phyloP scores from a whole-genome alignment of 768 basidiomycete genomes.

The Boletus barrowsii region DNA sequence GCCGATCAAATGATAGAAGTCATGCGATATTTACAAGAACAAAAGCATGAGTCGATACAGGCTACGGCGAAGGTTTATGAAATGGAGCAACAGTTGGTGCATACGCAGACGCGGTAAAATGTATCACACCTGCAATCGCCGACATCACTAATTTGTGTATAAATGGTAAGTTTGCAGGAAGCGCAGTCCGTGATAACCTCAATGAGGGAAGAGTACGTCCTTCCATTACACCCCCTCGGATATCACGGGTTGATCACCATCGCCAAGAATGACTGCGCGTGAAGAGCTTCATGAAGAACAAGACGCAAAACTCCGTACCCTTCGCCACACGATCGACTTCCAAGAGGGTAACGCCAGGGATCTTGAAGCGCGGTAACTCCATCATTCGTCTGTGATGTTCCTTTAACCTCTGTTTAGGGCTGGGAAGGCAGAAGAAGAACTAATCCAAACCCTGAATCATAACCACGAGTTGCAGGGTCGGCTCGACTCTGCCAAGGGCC shows the following conservation, averaged over 20 bases:
- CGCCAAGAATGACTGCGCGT: constrained; percentile 20
- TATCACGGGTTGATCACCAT: constrained; percentile 10
- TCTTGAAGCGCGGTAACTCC: constrained; percentile 26
- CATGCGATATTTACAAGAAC: constrained; percentile 24
- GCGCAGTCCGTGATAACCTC: constrained; percentile 23
- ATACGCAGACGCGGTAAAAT: constrained; percentile 23
- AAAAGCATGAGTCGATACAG: constrained; percentile 28
- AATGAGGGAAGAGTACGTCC: constrained; percentile 30
- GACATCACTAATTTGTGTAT: constrained; percentile 11
- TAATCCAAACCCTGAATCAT: constrained; percentile 15
- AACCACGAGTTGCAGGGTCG: constrained; percentile 29
- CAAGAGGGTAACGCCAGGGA: constrained; percentile 28
- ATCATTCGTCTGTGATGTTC: neutral
- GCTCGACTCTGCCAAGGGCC: constrained; percentile 20
- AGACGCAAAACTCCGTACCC: constrained; percentile 25
- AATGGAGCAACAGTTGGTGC: constrained; percentile 26
- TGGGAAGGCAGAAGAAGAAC: constrained; percentile 20
- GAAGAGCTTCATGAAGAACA: constrained; percentile 25
- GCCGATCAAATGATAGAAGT: constrained; percentile 25
- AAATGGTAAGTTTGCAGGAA: constrained; percentile 24
- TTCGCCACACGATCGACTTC: constrained; percentile 30
- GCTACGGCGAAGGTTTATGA: constrained; percentile 19
- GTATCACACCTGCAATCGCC: neutral
- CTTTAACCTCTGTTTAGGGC: constrained; percentile 17
- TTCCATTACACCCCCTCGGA: constrained; percentile 21